Percentiles rank a stretch among this genome's conserved stretches.
Conservation (phyloP, 1,284 basidiomycete species). For the Ustilago crameri region DNA sequence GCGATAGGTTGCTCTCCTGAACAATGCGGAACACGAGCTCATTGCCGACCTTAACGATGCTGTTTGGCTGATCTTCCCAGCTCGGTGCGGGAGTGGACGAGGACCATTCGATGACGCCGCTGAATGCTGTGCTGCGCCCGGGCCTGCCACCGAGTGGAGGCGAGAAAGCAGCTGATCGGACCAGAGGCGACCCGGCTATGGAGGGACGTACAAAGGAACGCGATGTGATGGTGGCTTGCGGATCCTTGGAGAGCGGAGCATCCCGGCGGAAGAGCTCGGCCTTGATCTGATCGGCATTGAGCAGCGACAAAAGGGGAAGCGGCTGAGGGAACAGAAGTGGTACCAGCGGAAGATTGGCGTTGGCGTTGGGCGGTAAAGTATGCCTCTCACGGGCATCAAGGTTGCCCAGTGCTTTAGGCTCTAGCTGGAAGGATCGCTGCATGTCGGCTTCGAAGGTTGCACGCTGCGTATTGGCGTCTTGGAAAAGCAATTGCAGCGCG, state of each 20-base stretch:
- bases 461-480: conserved; percentile 7
- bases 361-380: conserved; percentile 17
- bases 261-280: conserved; percentile 25
- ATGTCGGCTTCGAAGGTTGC: conserved; percentile 28
- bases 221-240: conserved; percentile 42
- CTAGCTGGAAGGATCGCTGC: conserved; percentile 49
- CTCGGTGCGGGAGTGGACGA: conserved; percentile 5
- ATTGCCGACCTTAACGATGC: conserved; percentile 44
- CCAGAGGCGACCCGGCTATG: conserved; percentile 45
- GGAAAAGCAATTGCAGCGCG: conserved; percentile 41
- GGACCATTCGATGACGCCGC: conserved; percentile 53
- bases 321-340: conserved; percentile 57
- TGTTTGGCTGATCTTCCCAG: conserved; percentile 25
- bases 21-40: conserved; percentile 51
- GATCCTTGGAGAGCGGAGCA: conserved; percentile 23
- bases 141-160: conserved; percentile 17
- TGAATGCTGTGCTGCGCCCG: conserved; percentile 31
- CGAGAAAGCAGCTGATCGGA: conserved; percentile 43
- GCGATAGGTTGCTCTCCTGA: conserved; percentile 43
- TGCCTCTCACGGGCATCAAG: conserved; percentile 41
- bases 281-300: conserved; percentile 38
- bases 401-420: conserved; percentile 54
- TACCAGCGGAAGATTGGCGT: conserved; percentile 31
- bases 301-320: conserved; percentile 53
- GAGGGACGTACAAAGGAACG: conserved; percentile 29